Conservation (phyloP, 176 grass and related monocot species). For the Microstegium vimineum region DNA sequence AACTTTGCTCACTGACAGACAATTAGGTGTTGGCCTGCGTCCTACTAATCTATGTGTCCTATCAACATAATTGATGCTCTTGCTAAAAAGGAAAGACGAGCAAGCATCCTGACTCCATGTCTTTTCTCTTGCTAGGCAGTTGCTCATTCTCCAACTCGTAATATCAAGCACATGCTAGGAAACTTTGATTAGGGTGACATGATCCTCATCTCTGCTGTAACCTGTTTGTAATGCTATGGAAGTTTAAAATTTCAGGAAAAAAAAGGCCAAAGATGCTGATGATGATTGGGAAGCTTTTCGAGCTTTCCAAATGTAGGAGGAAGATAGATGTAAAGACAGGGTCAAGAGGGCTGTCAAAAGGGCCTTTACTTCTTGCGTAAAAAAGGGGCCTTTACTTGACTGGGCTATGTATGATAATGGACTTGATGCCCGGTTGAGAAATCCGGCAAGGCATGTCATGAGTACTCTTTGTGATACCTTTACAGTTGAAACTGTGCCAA, state of each 20-base stretch:
- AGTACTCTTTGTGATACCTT: not conserved
- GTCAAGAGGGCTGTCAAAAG: not conserved
- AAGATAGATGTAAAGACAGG: not conserved
- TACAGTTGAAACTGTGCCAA: not conserved
- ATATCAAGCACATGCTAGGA: not conserved
- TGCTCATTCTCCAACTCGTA: not conserved
- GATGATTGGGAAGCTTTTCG: not conserved
- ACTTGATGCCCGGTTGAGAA: not conserved
- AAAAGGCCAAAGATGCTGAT: not conserved
- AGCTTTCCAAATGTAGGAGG: not conserved
- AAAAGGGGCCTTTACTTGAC: too few relatives aligned
- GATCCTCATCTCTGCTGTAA: not conserved
- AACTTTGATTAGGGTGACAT: not conserved
- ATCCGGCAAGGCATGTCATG: not conserved
- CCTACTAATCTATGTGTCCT: not conserved
- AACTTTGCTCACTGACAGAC: not conserved
- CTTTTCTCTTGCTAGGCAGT: not conserved
- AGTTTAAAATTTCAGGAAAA: too few relatives aligned
- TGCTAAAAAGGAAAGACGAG: not conserved
- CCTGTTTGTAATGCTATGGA: too few relatives aligned
- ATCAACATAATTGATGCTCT: not conserved
- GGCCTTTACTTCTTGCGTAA: too few relatives aligned
- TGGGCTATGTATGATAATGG: not conserved
- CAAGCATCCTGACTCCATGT: not conserved
- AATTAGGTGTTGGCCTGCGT: not conserved